Evolutionary conservation across 345 rosid genomes (phyloP), one percentile per base, ranked within the genome.

Genomic region (Ailanthus altissimus): DNA sequence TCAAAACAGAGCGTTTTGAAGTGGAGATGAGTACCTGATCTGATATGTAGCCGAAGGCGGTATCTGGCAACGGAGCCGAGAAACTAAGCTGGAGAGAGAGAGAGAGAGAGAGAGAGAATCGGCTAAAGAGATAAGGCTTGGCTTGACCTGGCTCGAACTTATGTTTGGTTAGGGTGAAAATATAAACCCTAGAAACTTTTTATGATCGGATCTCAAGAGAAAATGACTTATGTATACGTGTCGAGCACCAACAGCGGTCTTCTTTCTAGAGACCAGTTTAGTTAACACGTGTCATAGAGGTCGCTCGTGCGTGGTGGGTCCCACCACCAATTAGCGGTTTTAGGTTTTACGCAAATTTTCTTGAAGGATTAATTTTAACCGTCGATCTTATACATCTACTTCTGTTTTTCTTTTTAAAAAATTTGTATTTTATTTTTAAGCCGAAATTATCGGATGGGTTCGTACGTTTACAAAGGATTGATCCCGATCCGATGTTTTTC

Each of bases 171-270:
- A 20, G 58, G 73, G 64, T 6, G 59, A 67, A 13, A 18, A 25
- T 56, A 14, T 13, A 69, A 77, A 69, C 79, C 79, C 79, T 77
- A 69, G 49, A 67, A 21, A 42, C 2, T 21, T 47, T 61, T 5
- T 53, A 54, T 61, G 21, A 61, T 32, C 73, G 42, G 57, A 66
- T 57, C 67, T 26, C 0, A 23, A 32, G 15, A 8, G 64, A 40
- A 15, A 16, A 54, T 21, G 14, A 38, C 63, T 36, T 53, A 0
- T n/a, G 13, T 46, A 8, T 57, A 23, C 54, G 21, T 21, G 76
- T 23, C 42, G 26, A 16, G 12, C 25, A 23, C 7, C 9, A 2
- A 47, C 13, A 56, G 20, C 77, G 46, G 16, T 1, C 59, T 75
- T 1, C 59, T 75, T 42, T 75, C 65, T 74, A 56, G 73, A 67